A percentile compares a stretch with the other conserved stretches of the same genome.
Evolutionary conservation across 805 yeast species (phyloP).

Genomic region (Saccharomyces cerevisiae): DNA sequence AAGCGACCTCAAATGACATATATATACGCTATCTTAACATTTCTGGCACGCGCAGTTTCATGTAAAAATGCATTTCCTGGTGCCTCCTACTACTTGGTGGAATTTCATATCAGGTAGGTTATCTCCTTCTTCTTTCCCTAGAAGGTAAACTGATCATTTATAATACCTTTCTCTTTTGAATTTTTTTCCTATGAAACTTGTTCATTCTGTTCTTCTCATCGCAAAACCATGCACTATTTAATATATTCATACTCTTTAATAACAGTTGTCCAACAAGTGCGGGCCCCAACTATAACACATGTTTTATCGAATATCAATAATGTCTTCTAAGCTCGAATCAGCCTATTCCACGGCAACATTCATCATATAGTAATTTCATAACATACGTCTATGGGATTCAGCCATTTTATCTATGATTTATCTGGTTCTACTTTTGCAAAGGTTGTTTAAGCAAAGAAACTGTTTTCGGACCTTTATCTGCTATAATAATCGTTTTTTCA

Average conservation of each 20-base stretch:
- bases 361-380: slow-evolving; percentile 2
- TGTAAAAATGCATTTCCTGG: not conserved
- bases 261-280: not conserved
- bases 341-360: not conserved
- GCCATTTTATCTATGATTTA: slow-evolving; percentile 52
- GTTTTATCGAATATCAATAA: not conserved
- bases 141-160: not conserved
- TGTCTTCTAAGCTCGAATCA: not conserved
- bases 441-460: not conserved
- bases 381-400: slow-evolving; percentile 97
- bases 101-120: too few relatives aligned
- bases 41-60: not conserved
- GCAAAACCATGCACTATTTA: not conserved
- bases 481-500: not conserved
- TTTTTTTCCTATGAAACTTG: too few relatives aligned
- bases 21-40: not conserved
- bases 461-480: not conserved
- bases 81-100: not conserved
- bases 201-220: not conserved
- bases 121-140: too few relatives aligned
- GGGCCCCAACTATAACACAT: not conserved
- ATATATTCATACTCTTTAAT: not conserved
- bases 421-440: slow-evolving; percentile 6
- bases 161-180: too few relatives aligned
- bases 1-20: too few relatives aligned